A percentile compares a stretch with the other conserved stretches of the same genome.
Evolutionary conservation across 192 early-diverging fungal species (phyloP).

Genomic region (Coemansia furcata): DNA sequence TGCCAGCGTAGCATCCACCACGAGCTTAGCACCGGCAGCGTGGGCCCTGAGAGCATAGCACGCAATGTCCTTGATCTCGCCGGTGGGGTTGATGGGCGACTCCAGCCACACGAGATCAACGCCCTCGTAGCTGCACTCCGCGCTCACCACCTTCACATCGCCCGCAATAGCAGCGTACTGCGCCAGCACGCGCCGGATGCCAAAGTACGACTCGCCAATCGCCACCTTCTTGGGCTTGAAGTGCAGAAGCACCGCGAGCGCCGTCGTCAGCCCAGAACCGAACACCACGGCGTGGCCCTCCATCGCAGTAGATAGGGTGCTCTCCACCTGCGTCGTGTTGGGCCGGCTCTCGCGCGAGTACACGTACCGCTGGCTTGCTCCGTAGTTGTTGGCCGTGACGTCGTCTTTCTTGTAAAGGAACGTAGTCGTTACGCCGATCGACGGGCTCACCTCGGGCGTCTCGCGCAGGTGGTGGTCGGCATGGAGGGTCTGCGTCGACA

Average conservation of each 20-base stretch:
- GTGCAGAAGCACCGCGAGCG: conserved; percentile 56
- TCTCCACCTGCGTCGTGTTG: conserved; percentile 54
- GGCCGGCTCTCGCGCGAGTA: conserved; percentile 55
- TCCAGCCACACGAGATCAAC: conserved; percentile 65
- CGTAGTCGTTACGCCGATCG: conserved; percentile 59
- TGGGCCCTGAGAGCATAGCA: conserved; percentile 48
- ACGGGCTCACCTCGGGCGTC: conserved; percentile 54
- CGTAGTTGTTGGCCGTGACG: conserved; percentile 34
- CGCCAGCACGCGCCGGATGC: conserved; percentile 26
- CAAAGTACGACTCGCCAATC: conserved; percentile 32
- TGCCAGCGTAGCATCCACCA: conserved; percentile 69
- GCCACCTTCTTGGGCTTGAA: conserved; percentile 51
- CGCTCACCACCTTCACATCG: conserved; percentile 25
- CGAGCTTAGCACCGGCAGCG: conserved; percentile 53
- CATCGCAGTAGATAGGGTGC: conserved; percentile 55
- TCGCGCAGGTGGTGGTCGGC: conserved; percentile 46
- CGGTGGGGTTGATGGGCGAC: conserved; percentile 61
- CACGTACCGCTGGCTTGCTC: conserved; percentile 40
- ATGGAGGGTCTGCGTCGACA: conserved; percentile 55
- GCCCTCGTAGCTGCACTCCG: conserved; percentile 29
- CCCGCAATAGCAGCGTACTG: conserved; percentile 26
- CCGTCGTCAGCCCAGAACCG: conserved; percentile 59
- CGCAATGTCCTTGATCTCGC: conserved; percentile 52
- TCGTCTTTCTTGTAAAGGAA: conserved; percentile 36
- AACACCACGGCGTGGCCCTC: conserved; percentile 63